Conservation (phyloP, 202 grass and related monocot genomes). For the Zoysia matrella region DNA sequence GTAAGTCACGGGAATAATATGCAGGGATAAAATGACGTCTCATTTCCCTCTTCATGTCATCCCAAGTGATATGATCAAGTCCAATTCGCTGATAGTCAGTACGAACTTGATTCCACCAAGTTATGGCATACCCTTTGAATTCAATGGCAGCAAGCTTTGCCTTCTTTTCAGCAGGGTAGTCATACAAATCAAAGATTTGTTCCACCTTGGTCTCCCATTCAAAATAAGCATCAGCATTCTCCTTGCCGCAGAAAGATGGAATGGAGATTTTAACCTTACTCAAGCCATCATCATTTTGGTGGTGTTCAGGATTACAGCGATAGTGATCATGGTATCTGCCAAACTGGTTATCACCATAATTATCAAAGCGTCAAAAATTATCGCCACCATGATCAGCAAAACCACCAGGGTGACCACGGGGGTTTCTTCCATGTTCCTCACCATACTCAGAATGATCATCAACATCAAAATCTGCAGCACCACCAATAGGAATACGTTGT, state of each 20-base stretch:
- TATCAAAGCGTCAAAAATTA: neutral
- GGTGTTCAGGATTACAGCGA: neutral
- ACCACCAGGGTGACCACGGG: too few species aligned
- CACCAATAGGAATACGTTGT: neutral
- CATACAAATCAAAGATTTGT: neutral
- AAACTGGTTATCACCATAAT: neutral
- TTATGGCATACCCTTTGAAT: neutral
- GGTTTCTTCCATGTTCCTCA: too few species aligned
- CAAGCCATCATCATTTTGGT: neutral
- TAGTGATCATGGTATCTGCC: neutral
- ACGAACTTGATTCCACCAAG: neutral
- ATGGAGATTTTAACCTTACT: neutral
- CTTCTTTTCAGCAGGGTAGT: neutral
- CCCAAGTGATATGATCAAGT: neutral
- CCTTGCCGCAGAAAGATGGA: neutral
- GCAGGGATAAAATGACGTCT: neutral
- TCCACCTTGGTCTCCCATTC: neutral
- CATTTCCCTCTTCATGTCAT: constrained; percentile 20
- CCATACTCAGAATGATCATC: too few species aligned
- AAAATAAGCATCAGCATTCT: neutral
- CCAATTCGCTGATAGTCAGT: neutral
- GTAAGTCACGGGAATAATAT: neutral
- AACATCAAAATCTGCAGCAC: neutral
- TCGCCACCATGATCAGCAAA: neutral
- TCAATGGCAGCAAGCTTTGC: neutral